Evolutionary conservation across 2,329 filamentous ascomycete genomes (phyloP), one percentile per base, ranked within the genome.

Genomic region (Beauveria asiatica): DNA sequence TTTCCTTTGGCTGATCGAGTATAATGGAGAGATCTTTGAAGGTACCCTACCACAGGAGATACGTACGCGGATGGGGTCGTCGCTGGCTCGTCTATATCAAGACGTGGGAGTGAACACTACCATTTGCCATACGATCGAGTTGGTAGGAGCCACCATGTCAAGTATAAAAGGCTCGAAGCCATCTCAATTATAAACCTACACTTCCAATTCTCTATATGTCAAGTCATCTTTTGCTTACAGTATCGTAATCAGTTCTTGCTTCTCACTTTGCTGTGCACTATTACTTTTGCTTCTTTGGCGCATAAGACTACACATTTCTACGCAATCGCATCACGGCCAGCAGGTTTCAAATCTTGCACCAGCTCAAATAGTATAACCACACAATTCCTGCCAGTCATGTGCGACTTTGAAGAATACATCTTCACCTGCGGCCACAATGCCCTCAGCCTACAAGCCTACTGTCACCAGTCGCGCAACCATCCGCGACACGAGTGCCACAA

Each of bases 381-480:
- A 16, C 19, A 27, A 10, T 33, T n/a, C 19, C 10, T 19, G 21
- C 7, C 11, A 52, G 30, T 21, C 46, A 61, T 90, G 87, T 90
- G 86, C 66, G 83, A 87, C 69, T 90, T 77, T 71, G 87, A 92
- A 69, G 83, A 86, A 64, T 87, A 88, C 65, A 71, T 83, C 62
- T 91, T 87, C 70, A 73, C 70, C 56, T 92, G 88, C 74, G 78
- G 78, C 33, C 87, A 90, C 73, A 79, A 77, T 5, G 74, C 76
- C 17, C 73, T 80, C 27, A 81, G 84, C 21, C 76, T 89, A 33
- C 84, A 86, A 68, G 84, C 83, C 25, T 82, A 90, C 72, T 92
- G 89, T 72, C 89, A 92, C 73, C 85, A 84, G 65, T 87, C 88
- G 6, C 85, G 89, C 61, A 90, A 89, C 69, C 85, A 90, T 65